Evolutionary conservation across 305 asterid genomes (phyloP), one percentile per base, ranked within the genome.

Genomic region (Fraxinus latifolia): DNA sequence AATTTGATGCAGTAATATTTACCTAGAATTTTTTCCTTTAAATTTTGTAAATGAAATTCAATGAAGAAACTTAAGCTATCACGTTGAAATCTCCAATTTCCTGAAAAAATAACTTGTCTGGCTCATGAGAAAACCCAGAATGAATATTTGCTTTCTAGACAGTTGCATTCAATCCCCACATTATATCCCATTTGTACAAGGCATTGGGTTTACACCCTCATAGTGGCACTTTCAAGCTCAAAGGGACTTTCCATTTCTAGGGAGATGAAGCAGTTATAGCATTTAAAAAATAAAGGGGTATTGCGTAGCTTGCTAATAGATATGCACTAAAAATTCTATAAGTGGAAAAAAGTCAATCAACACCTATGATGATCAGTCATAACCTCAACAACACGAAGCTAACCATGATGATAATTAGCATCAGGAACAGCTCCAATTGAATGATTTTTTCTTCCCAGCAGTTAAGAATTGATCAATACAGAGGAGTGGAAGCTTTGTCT

Each of bases 61-160:
- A n/a, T 36, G 77, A 42, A 11, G 79, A 62, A 36, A 42, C 62
- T 65, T 31, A 79, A 81, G 47, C 62, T 71, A 76, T 73, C 25
- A 29, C 70, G 4, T 60, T 34, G 27, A 70, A 34, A 50, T 37
- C 50, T 55, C 67, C 78, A 11, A 76, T 25, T 23, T 47, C 50
- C 12, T 39, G 70, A 14, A 47, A 21, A 47, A 4, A 7, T 39
- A 14, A 39, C 65, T 76, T 76, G 67, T 58, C 25, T 53, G 29
- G 44, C 67, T 75, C 58, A 32, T 58, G 15, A 72, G 73, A 74
- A 71, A 19, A 62, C 1, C 75, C 31, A 76, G 71, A 27, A 77
- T 33, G 55, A 77, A 71, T 76, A 47, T 72, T 42, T 77, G 83
- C 31, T 19, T 79, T 62, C 31, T 50, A 72, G 47, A 33, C 11